Base-by-base conservation (phyloP, 768 basidiomycete genomes). In the Termitomyces sp. region DNA sequence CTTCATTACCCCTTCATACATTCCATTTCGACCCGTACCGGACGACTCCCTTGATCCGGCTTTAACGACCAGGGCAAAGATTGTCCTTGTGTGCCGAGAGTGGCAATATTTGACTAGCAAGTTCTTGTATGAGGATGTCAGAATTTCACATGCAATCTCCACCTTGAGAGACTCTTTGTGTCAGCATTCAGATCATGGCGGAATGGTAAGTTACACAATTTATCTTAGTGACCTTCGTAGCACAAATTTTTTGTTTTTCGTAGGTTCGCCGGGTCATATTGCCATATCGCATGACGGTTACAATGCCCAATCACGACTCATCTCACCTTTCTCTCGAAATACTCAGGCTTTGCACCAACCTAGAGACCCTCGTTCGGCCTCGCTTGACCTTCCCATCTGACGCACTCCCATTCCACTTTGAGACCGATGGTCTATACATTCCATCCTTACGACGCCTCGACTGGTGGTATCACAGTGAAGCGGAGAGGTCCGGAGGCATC, bases 381-480 rank as follows among this genome's bases (percentile, higher is more conserved):
- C 75, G 62, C 44, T 60, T 57, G 42, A 60, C 66, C 17, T 49
- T 61, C 32, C 57, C 65, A n/a, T 38, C 24, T 3, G 65, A 66
- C 10, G 56, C 61, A 8, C 65, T 77, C 14, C 71, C 68, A 34
- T 87, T 80, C 67, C 80, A 84, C 26, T 82, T 78, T 62, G 79
- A 81, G 54, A 74, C 77, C 10, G 73, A 73, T 14, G 71, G 68
- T 52, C 66, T 82, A 3, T 64, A 75, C 3, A 58, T 86, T 14
- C 69, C 73, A 21, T 78, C 78, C 21, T 71, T 88, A 40, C 78
- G 76, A 43, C 80, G 84, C 26, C 74, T 88, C 30, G 85, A 87
- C 47, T 88, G 85, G 84, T 87, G 83, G 82, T 77, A 86, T 62
- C 66, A 80, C 59, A 70, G 65, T 28, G 76, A 76, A 37, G 85